These are phyloP conservation scores for Schwanniomyces sp. DNA, from an alignment of 805 yeast genomes.

Conservation along the genomic window DNA sequence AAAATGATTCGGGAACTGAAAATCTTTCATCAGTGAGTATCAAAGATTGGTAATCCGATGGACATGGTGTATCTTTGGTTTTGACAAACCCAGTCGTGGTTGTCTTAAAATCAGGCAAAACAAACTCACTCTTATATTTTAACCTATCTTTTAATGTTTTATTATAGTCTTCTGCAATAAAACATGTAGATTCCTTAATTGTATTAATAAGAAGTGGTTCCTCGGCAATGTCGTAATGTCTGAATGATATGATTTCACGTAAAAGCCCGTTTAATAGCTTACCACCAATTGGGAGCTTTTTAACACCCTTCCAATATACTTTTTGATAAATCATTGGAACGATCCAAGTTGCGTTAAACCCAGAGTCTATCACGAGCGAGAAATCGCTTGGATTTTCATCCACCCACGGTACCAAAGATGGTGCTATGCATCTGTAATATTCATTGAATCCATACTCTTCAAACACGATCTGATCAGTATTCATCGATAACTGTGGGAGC, in stretches of 20 bases:
- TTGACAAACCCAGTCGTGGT: constrained; percentile 73
- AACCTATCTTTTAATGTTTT: constrained; percentile 40
- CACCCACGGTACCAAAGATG: constrained; percentile 40
- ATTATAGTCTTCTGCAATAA: constrained; percentile 62
- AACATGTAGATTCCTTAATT: constrained; percentile 77
- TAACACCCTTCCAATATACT: constrained; percentile 73
- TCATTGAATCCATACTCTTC: constrained; percentile 86
- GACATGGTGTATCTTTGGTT: constrained; percentile 23
- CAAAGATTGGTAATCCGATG: constrained; percentile 62
- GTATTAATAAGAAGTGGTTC: constrained; percentile 83
- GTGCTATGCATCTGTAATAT: constrained; percentile 65
- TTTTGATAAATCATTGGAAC: constrained; percentile 81
- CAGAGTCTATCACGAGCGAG: constrained; percentile 81
- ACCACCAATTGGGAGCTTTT: constrained; percentile 85
- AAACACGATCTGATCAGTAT: constrained; percentile 87
- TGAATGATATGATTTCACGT: constrained; percentile 80
- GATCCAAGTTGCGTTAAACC: constrained; percentile 84
- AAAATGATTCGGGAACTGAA: constrained; percentile 80
- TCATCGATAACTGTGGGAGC: constrained; percentile 75
- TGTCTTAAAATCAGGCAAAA: constrained; percentile 84
- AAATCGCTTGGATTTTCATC: constrained; percentile 46
- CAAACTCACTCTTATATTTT: constrained; percentile 59
- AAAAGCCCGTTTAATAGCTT: constrained; percentile 77
- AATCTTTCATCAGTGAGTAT: constrained; percentile 81
- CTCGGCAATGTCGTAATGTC: constrained; percentile 91